These are phyloP conservation scores for Ammopiptanthus mongolicus DNA, from an alignment of 306 rosid species.

Conservation along the genomic window DNA sequence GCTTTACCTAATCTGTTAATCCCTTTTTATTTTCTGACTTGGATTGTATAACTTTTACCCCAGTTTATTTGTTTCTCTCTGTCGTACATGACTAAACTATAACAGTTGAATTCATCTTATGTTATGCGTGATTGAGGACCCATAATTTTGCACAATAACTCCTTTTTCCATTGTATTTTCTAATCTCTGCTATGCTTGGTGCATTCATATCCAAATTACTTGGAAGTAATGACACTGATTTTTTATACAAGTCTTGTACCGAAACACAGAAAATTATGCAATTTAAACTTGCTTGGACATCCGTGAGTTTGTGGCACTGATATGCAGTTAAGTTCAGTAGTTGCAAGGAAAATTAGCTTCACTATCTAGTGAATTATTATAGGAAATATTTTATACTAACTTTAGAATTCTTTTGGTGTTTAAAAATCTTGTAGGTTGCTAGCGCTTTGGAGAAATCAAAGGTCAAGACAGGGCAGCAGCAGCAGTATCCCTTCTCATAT, in stretches of 20 bases:
- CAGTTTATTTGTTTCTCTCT: neutral
- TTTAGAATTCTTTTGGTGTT: neutral
- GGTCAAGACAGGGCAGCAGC: slow-evolving; percentile 24
- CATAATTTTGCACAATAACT: neutral
- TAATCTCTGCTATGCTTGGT: neutral
- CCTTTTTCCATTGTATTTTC: neutral
- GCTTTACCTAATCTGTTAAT: neutral
- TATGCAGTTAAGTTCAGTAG: neutral
- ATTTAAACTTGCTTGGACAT: no score
- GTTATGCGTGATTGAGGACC: slow-evolving; percentile 16
- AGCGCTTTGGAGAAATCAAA: slow-evolving; percentile 35
- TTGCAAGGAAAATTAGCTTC: neutral
- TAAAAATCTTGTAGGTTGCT: no score
- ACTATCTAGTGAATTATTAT: no score
- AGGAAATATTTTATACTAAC: no score
- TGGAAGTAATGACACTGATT: neutral
- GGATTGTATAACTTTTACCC: neutral
- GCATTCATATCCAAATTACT: neutral
- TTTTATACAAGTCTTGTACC: no score
- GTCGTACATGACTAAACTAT: neutral
- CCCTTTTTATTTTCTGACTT: neutral
- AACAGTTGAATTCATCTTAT: neutral
- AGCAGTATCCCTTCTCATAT: slow-evolving; percentile 14
- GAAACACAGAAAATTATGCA: no score
- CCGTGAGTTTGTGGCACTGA: no score